phyloP scores from a whole-genome alignment of 495 filamentous ascomycete species.

The Penicillium odoratum region DNA sequence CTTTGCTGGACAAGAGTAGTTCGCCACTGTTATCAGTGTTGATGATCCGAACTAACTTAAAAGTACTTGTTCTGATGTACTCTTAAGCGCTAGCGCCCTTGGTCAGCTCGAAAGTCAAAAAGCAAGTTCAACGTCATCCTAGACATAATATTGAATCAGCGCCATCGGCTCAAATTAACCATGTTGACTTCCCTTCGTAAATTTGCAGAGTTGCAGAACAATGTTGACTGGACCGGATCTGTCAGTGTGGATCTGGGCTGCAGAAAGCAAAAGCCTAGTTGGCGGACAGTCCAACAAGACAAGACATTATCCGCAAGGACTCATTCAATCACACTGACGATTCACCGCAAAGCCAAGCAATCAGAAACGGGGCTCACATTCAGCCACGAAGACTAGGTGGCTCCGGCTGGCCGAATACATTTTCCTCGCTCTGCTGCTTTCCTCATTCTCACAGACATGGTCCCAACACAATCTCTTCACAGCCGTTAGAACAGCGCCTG shows the following conservation, averaged over 20 bases:
- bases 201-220: background rate
- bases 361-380: background rate
- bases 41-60: background rate
- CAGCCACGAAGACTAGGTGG: background rate
- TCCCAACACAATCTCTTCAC: background rate
- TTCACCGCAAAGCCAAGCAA: background rate
- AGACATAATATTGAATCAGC: background rate
- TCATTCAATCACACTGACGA: background rate
- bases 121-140: background rate
- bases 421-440: background rate
- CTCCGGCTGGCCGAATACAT: background rate
- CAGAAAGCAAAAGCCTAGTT: background rate
- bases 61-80: background rate
- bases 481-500: background rate
- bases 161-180: background rate
- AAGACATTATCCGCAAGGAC: background rate
- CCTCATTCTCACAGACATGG: background rate
- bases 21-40: background rate
- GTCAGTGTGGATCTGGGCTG: background rate
- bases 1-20: background rate
- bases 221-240: background rate
- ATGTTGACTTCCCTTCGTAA: background rate
- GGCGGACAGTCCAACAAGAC: background rate
- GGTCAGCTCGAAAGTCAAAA: background rate
- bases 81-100: background rate